Evolutionary conservation across 306 rosid genomes (phyloP), one percentile per base, ranked within the genome.

Genomic region (Fragaria iinumae): DNA sequence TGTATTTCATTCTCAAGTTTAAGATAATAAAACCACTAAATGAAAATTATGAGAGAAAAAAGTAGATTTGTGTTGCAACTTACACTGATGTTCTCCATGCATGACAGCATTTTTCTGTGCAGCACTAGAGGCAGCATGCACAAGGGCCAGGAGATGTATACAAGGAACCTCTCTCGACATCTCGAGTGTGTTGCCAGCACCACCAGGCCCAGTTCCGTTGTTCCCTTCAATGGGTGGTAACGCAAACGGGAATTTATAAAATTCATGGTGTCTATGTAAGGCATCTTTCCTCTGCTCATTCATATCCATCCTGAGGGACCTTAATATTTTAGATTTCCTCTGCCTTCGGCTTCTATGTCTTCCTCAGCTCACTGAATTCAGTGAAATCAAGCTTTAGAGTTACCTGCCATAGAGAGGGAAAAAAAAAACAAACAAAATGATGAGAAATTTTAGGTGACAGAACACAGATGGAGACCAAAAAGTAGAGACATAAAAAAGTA

Each of bases 21-120:
- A 60, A 60, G 57, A 44, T 44, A 16, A 3, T 27, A 60, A 41
- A 57, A 34, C 23, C 4, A 41, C 69, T 63, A 16, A 17, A 23
- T 38, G 4, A 45, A 52, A 29, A 66, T 44, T 45, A 34, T 18
- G 21, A 45, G 41, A 32, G 3, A 32, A 29, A 27, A 74, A 74
- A 62, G 3, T 72, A 23, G 59, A 59, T 44, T 74, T 41, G 57
- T 27, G 20, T 17, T 41, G 41, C 56, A 14, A 45, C 78, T 62
- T 47, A 74, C 78, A 50, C 45, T 45, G 78, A 62, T 47, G 38
- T 44, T 74, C 70, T 62, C 70, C 60, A 48, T 48, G 75, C 62
- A 49, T 23, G 49, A 36, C 11, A 14, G 34, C 11, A 32, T 62
- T 47, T 8, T 21, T 67, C n/a, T 67, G 57, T 11, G 69, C 70